Evolutionary conservation across 345 rosid species (phyloP).

Genomic region (Iberis pinnata): DNA sequence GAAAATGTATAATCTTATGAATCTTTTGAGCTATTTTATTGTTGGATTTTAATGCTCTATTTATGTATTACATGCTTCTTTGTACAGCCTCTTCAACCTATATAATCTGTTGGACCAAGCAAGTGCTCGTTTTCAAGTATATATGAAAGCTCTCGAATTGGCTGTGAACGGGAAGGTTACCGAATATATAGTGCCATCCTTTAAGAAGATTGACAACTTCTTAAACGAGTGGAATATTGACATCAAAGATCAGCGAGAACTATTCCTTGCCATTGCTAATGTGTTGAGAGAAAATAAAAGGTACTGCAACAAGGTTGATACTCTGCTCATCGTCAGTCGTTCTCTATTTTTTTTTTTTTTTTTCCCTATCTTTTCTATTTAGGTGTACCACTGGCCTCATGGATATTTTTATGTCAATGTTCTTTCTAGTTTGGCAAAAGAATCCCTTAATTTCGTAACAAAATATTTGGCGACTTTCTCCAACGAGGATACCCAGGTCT

Average conservation of each 20-base stretch:
- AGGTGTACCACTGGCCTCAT: not conserved
- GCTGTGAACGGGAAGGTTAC: conserved; percentile 72
- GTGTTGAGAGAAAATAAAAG: conserved; percentile 71
- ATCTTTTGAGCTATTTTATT: not conserved
- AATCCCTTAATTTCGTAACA: conserved; percentile 63
- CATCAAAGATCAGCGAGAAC: conserved; percentile 69
- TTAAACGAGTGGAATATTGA: conserved; percentile 93
- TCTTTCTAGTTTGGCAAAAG: conserved; percentile 63
- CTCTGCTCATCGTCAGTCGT: no score
- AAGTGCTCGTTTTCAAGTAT: conserved; percentile 62
- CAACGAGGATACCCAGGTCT: conserved; percentile 48
- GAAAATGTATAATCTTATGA: conserved; percentile 79
- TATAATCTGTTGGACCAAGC: conserved; percentile 73
- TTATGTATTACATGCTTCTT: no score
- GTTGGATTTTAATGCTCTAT: conserved; percentile 11
- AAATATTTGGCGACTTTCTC: conserved; percentile 86
- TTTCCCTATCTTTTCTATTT: not conserved
- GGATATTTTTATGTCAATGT: not conserved
- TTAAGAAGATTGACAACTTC: conserved; percentile 72
- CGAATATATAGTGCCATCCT: conserved; percentile 62
- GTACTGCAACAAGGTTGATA: no score
- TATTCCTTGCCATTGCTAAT: conserved; percentile 64
- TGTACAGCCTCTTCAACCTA: conserved; percentile 77
- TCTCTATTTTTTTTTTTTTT: no score
- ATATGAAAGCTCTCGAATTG: conserved; percentile 64